Base-by-base conservation (phyloP, 1,284 basidiomycete species). In the Marasmius sp. region DNA sequence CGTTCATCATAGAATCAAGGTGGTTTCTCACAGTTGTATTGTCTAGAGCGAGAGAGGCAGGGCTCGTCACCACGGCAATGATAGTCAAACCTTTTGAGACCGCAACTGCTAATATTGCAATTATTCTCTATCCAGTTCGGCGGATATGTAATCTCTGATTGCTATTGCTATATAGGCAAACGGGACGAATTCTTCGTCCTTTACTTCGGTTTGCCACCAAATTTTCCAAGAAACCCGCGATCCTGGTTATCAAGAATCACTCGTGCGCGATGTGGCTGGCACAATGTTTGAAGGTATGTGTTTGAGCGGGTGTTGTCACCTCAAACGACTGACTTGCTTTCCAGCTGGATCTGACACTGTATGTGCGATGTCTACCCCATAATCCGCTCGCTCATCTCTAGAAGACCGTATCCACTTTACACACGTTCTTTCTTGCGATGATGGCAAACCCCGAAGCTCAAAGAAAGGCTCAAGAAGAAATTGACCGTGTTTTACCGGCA, bases 341-440 rank as follows among this genome's bases (percentile, higher is more conserved):
- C n/a, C n/a, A 48, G 47, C 47, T 48, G 47, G 47, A 18, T 16
- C 47, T n/a, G 47, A 48, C 27, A 48, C 47, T 16, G 47, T 48
- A 48, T 8, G 47, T 22, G 7, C 47, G n/a, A n/a, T 48, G n/a
- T 8, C 47, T 7, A n/a, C n/a, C n/a, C n/a, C n/a, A 18, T 48
- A 7, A 7, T 22, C 27, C 7, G 27, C 16, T 48, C 16, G 6
- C 7, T 7, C 27, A 16, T n/a, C 47, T 8, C 7, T n/a, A 22
- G 27, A 8, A 37, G 14, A 64, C 56, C 12, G 58, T 64, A 0
- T 64, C 60, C 6, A 64, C 60, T 11, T 52, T 69, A 36, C 37
- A 43, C 14, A 66, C 54, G 20, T 66, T 69, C 47, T 39, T 58
- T 45, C 63, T 60, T 38, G 59, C 58, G 22, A 62, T 63, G 57